Conservation (phyloP, 2,329 filamentous ascomycete species). For the Sphaerulina populicola region DNA sequence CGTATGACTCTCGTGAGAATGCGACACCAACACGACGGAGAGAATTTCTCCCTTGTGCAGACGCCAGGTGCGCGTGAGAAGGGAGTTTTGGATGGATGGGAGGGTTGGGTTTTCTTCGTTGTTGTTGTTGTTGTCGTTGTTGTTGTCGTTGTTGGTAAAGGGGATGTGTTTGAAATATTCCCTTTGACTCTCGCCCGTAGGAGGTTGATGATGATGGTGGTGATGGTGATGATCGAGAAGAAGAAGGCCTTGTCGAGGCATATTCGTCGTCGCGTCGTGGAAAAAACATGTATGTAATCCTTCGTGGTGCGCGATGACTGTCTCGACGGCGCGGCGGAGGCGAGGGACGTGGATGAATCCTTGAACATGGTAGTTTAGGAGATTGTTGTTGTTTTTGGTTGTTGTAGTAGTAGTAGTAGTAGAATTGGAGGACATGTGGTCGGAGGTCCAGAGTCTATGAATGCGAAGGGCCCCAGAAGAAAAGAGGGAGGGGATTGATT, state of each 20-base stretch:
- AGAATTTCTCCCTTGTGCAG: slow-evolving; percentile 22
- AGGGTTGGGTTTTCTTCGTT: neutral
- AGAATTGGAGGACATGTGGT: slow-evolving; percentile 13
- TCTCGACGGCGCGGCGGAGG: slow-evolving; percentile 12
- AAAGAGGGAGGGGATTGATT: neutral
- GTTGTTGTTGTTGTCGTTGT: neutral
- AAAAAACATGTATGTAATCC: slow-evolving; percentile 17
- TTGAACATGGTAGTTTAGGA: slow-evolving; percentile 12
- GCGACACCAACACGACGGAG: slow-evolving; percentile 19
- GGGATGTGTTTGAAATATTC: slow-evolving; percentile 14
- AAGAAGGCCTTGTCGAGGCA: slow-evolving; percentile 14
- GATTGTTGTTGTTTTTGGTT: slow-evolving; percentile 15
- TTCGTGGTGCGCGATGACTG: slow-evolving; percentile 13
- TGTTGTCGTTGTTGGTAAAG: neutral
- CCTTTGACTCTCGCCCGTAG: neutral
- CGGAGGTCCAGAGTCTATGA: slow-evolving; percentile 15
- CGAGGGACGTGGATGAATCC: slow-evolving; percentile 13
- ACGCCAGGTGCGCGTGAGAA: slow-evolving; percentile 11
- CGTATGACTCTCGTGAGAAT: slow-evolving; percentile 11
- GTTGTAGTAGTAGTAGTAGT: neutral
- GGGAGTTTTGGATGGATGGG: neutral
- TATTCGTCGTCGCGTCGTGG: slow-evolving; percentile 11
- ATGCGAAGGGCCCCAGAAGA: neutral
- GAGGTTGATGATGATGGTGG: too few species aligned
- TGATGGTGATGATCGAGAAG: too few species aligned